Evolutionary conservation across 345 rosid species (phyloP).

Genomic region (Cardamine resedifolia): DNA sequence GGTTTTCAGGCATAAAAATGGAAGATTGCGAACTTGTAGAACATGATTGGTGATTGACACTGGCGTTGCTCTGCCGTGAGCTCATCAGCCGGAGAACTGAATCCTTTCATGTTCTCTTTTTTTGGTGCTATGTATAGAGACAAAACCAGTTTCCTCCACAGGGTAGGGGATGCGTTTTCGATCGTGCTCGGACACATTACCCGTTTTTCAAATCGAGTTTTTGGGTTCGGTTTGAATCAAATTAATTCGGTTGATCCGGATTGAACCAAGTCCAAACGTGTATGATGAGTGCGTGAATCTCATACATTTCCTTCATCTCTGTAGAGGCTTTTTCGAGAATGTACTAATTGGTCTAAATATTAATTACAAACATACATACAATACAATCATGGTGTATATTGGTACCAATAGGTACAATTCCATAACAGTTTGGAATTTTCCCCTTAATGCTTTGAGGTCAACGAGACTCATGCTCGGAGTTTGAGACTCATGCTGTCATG

Average conservation of each 20-base stretch:
- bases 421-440: too few relatives aligned
- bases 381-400: background rate
- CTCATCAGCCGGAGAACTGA: slow-evolving; percentile 26
- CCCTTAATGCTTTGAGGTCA: too few relatives aligned
- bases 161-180: slow-evolving; percentile 3
- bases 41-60: slow-evolving; percentile 26
- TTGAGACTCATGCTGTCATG: too few relatives aligned
- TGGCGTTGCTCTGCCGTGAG: background rate
- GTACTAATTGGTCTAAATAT: background rate
- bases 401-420: too few relatives aligned
- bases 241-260: background rate
- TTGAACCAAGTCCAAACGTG: slow-evolving; percentile 7
- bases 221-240: slow-evolving; percentile 16
- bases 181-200: background rate
- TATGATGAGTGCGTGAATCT: background rate
- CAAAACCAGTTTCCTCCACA: slow-evolving; percentile 21
- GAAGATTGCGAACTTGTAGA: slow-evolving; percentile 53
- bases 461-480: too few relatives aligned
- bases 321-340: background rate
- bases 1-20: slow-evolving; percentile 73
- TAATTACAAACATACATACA: too few relatives aligned
- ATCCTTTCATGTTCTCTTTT: background rate
- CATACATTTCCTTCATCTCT: background rate
- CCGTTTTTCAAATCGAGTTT: slow-evolving; percentile 19
- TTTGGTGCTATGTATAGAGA: slow-evolving; percentile 28